Evolutionary conservation across 2,329 filamentous ascomycete genomes (phyloP), one percentile per base, ranked within the genome.

Genomic region (Lithohypha guttulata): DNA sequence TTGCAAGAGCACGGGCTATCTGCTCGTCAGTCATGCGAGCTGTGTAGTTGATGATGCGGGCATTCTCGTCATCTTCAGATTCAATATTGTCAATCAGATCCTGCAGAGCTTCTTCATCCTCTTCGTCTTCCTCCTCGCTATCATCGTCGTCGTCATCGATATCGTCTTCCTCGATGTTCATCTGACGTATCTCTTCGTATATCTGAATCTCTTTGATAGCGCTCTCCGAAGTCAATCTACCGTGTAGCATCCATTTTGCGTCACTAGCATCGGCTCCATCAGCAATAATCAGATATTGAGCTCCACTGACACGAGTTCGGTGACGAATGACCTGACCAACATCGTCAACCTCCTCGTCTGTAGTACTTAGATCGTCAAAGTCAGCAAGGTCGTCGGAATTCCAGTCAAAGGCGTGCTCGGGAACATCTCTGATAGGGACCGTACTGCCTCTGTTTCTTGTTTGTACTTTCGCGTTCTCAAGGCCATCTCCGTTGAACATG

Each of bases 1-100:
- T 78, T 36, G 71, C 63, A 20, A 81, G 56, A 17, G 79, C 59
- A 26, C 69, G 64, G 26, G 79, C 78, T 26, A 83, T 62, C 14
- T 71, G 66, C 54, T 79, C 77, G 45, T 84, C 76, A 6, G 73
- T 68, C 50, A 68, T 60, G 4, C 55, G 39, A 18, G 50, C 10
- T 59, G 59, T 14, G 54, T 55, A 32, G 55, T 53, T 55, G 27
- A 60, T 42, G 26, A 59, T 59, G 2, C 56, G 55, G 4, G 59
- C 59, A 8, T 58, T 57, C 2, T 59, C 58, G 8, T 59, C 54
- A 9, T 60, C 54, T 11, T 60, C 57, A 2, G 58, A 56, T 2
- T 62, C 59, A 7, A 65, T 59, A 2, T 62, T 58, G 6, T 60
- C 58, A 22, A 58, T 54, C 9, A 60, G 54, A 7, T 57, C 53